A percentile compares a stretch with the other conserved stretches of the same genome.
Evolutionary conservation across 306 rosid species (phyloP).

Genomic region (Sindora glabra): DNA sequence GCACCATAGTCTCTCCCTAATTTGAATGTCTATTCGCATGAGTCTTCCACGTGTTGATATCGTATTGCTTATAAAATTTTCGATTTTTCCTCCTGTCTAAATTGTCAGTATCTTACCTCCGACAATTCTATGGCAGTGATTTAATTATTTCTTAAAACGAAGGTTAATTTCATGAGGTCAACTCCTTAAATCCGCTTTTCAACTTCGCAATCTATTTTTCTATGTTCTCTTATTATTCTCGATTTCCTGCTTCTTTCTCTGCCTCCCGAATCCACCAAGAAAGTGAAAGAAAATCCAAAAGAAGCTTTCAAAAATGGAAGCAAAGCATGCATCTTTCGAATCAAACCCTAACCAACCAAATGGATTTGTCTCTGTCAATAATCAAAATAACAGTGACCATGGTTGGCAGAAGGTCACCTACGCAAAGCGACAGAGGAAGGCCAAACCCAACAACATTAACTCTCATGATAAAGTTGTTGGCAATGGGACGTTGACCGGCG

Average conservation of each 20-base stretch:
- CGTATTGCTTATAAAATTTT: too few species aligned
- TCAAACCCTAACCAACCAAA: slow-evolving; percentile 17
- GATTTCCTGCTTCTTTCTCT: not conserved
- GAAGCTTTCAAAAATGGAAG: slow-evolving; percentile 40
- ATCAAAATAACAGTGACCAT: slow-evolving; percentile 35
- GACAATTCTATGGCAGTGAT: too few species aligned
- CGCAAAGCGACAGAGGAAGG: slow-evolving; percentile 68
- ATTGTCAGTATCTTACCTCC: too few species aligned
- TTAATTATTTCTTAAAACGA: too few species aligned
- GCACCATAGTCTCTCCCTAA: too few species aligned
- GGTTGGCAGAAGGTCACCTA: slow-evolving; percentile 98
- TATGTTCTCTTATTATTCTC: too few species aligned
- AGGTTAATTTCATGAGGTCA: too few species aligned
- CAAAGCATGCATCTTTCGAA: slow-evolving; percentile 32
- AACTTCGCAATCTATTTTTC: too few species aligned
- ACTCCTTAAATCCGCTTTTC: too few species aligned
- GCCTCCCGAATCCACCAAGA: not conserved
- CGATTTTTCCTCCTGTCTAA: too few species aligned
- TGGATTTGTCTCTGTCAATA: slow-evolving; percentile 11
- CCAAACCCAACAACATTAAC: slow-evolving; percentile 20
- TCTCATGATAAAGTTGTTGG: slow-evolving; percentile 24
- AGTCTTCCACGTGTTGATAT: too few species aligned
- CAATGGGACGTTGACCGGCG: slow-evolving; percentile 24
- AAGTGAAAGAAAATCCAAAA: not conserved
- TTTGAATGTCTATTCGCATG: too few species aligned